These are phyloP conservation scores for Kodamaea suecica DNA, from an alignment of 1,139 yeast genomes.

Conservation along the genomic window DNA sequence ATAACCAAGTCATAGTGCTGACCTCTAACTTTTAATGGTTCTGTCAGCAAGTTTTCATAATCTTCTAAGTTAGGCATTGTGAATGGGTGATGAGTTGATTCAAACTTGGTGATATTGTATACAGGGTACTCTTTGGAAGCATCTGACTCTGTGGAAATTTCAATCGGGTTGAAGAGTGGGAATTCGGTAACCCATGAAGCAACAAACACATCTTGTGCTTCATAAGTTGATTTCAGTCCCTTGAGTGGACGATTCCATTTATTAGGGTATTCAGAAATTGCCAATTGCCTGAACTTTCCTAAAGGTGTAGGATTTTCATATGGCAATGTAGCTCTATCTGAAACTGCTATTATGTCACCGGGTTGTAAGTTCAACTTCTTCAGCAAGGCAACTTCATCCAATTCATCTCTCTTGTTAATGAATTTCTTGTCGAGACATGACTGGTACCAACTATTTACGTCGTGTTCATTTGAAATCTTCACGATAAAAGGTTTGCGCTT, in stretches of 20 bases:
- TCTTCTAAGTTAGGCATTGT: slow-evolving; percentile 83
- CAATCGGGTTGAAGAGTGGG: slow-evolving; percentile 83
- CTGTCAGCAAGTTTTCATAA: slow-evolving; percentile 48
- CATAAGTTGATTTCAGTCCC: slow-evolving; percentile 18
- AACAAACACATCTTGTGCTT: slow-evolving; percentile 42
- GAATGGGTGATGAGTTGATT: slow-evolving; percentile 93
- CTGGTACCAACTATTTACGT: slow-evolving; percentile 43
- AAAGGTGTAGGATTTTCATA: slow-evolving; percentile 96
- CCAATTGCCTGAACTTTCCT: slow-evolving; percentile 78
- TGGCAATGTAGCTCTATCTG: slow-evolving; percentile 61
- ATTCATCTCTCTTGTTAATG: slow-evolving; percentile 15
- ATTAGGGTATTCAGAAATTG: slow-evolving; percentile 52
- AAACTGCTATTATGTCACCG: slow-evolving; percentile 76
- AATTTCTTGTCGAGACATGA: slow-evolving; percentile 31
- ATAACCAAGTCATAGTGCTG: slow-evolving; percentile 92
- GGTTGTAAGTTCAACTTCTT: slow-evolving; percentile 39
- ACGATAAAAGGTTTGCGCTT: slow-evolving; percentile 59
- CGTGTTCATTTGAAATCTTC: slow-evolving; percentile 41
- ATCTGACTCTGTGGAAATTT: slow-evolving; percentile 18
- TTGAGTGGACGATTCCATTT: slow-evolving; percentile 47
- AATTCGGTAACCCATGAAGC: slow-evolving; percentile 87
- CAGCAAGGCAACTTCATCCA: slow-evolving; percentile 24
- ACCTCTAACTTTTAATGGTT: slow-evolving; percentile 74
- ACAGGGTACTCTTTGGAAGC: slow-evolving; percentile 49
- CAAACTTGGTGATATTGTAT: slow-evolving; percentile 48